Conservation (phyloP, 208 protist species). For the Wallacemonas sp. region DNA sequence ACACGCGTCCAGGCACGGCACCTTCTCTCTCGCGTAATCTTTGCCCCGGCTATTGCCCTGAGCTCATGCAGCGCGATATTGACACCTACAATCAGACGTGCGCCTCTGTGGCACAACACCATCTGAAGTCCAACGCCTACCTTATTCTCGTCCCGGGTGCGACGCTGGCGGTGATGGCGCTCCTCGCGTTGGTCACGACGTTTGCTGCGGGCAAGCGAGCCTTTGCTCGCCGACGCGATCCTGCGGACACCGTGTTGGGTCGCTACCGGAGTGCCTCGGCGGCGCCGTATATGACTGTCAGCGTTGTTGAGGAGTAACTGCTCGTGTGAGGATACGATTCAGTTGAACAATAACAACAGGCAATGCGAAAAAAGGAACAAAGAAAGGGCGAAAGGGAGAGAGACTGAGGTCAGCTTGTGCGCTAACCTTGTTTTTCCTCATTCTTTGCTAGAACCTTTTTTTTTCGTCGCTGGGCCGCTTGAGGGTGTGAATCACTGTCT, state of each 20-base stretch:
- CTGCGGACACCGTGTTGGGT: background rate
- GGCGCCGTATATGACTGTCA: constrained; percentile 1
- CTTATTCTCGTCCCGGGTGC: constrained; percentile 1
- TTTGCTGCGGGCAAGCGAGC: constrained; percentile 14
- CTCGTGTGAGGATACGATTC: no score
- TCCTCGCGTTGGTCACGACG: constrained; percentile 20
- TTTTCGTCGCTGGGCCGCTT: no score
- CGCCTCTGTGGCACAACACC: background rate
- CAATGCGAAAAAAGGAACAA: no score
- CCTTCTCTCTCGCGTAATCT: background rate
- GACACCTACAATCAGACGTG: background rate
- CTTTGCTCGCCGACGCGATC: background rate
- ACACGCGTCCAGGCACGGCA: background rate
- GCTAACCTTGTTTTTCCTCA: no score
- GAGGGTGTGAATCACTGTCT: no score
- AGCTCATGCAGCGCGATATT: background rate
- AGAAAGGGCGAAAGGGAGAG: no score
- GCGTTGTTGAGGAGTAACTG: constrained; percentile 1
- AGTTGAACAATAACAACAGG: no score
- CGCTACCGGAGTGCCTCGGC: background rate
- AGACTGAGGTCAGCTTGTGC: no score
- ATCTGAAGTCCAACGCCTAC: background rate
- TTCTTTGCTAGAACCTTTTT: no score
- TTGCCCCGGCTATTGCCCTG: background rate
- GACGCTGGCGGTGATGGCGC: constrained; percentile 10